Evolutionary conservation across 805 yeast species (phyloP).

Genomic region (Lachancea sp.): DNA sequence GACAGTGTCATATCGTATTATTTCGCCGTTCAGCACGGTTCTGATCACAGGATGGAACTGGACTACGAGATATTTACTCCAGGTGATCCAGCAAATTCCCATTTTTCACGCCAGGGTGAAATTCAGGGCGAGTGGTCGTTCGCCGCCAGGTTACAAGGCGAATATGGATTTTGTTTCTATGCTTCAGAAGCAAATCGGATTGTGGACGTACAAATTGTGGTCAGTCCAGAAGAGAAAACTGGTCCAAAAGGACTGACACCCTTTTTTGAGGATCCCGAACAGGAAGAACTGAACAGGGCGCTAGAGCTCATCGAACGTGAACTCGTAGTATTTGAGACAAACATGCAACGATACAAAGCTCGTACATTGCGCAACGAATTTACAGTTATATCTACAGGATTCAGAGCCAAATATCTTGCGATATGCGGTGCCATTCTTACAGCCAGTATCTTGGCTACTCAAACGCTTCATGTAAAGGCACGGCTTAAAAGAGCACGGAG

Average conservation of each 20-base stretch:
- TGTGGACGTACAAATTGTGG: constrained; percentile 70
- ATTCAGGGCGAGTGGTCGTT: constrained; percentile 78
- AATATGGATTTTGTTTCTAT: constrained; percentile 84
- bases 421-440: constrained; percentile 56
- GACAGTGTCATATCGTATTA: constrained; percentile 48
- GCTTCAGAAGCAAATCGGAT: constrained; percentile 79
- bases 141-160: constrained; percentile 60
- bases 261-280: constrained; percentile 30
- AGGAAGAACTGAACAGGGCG: constrained; percentile 31
- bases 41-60: constrained; percentile 18
- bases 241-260: constrained; percentile 61
- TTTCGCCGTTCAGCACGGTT: constrained; percentile 29
- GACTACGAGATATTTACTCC: constrained; percentile 34
- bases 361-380: constrained; percentile 87
- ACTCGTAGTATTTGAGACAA: constrained; percentile 48
- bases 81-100: constrained; percentile 23
- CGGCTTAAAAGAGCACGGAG: constrained; percentile 52
- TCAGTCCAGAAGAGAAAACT: constrained; percentile 29
- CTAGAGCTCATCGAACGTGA: constrained; percentile 55
- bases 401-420: constrained; percentile 60
- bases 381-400: constrained; percentile 60
- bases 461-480: constrained; percentile 60
- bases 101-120: constrained; percentile 52
- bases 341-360: constrained; percentile 76
- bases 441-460: constrained; percentile 65